phyloP scores from a whole-genome alignment of 192 early-diverging fungal genomes.

The Dissophora ornata region DNA sequence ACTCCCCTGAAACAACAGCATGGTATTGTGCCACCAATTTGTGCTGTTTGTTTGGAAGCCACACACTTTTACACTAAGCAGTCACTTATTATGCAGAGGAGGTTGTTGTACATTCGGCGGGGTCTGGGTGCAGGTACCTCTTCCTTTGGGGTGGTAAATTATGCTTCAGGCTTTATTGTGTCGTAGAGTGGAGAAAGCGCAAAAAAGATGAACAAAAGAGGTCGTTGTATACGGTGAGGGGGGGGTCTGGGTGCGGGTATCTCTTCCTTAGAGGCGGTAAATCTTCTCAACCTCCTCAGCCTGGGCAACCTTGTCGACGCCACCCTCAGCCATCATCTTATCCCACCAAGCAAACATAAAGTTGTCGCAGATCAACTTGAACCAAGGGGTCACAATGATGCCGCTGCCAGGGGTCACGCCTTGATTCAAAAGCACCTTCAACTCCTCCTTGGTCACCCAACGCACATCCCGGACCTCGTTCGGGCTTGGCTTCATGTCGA shows the following conservation, averaged over 20 bases:
- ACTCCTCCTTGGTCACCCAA: conserved; percentile 88
- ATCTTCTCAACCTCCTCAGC: conserved; percentile 40
- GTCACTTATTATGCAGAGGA: background rate
- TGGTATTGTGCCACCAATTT: conserved; percentile 14
- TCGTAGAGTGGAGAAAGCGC: too few relatives aligned
- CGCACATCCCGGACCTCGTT: conserved; percentile 90
- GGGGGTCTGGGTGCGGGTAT: too few relatives aligned
- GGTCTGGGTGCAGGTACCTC: too few relatives aligned
- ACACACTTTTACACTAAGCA: background rate
- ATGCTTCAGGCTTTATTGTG: too few relatives aligned
- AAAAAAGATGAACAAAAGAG: too few relatives aligned
- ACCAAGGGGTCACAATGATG: conserved; percentile 91
- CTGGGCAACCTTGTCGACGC: conserved; percentile 43
- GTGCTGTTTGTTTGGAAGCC: too few relatives aligned
- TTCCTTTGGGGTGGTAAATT: too few relatives aligned
- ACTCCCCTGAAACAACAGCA: too few relatives aligned
- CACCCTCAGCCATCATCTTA: conserved; percentile 61
- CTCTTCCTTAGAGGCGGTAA: conserved; percentile 46
- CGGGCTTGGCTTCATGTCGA: conserved; percentile 79
- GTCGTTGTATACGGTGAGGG: too few relatives aligned
- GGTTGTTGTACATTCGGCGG: too few relatives aligned
- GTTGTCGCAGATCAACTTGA: conserved; percentile 89
- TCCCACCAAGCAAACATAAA: conserved; percentile 99
- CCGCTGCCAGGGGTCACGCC: conserved; percentile 37
- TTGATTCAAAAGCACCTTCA: conserved; percentile 57